A percentile compares a stretch with the other conserved stretches of the same genome.
Evolutionary conservation across 345 rosid genomes (phyloP).

Genomic region (Geranium brycei): DNA sequence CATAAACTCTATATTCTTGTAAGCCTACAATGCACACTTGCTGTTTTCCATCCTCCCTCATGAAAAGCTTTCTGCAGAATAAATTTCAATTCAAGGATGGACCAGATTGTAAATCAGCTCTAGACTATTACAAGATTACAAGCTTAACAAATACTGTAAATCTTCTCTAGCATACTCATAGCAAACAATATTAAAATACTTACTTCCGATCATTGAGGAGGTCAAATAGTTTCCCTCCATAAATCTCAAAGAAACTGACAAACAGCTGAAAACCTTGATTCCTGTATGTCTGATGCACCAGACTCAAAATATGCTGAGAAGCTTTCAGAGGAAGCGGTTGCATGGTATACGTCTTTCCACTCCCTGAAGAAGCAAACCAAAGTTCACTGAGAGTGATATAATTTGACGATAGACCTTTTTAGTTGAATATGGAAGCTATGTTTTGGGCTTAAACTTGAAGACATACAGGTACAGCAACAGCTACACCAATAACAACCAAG

Average conservation of each 20-base stretch:
- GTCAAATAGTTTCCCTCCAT: conserved; percentile 59
- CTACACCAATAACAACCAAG: no score
- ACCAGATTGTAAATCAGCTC: background rate
- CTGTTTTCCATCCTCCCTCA: conserved; percentile 62
- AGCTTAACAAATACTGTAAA: no score
- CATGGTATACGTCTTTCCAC: conserved; percentile 68
- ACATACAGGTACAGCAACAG: no score
- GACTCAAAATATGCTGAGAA: conserved; percentile 39
- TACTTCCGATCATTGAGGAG: conserved; percentile 60
- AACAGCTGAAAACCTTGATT: conserved; percentile 45
- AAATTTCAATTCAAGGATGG: conserved; percentile 3
- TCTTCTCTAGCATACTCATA: background rate
- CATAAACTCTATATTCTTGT: conserved; percentile 44
- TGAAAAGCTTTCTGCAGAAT: conserved; percentile 43
- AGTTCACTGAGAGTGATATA: background rate
- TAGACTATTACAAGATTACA: background rate
- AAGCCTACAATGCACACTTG: conserved; percentile 64
- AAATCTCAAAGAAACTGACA: conserved; percentile 59
- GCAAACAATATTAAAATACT: conserved; percentile 13
- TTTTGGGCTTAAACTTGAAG: no score
- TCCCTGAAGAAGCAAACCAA: conserved; percentile 24
- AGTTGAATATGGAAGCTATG: no score
- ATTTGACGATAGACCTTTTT: background rate
- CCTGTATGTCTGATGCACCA: conserved; percentile 34
- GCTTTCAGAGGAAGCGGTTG: conserved; percentile 64